Evolutionary conservation across 2,329 filamentous ascomycete species (phyloP).

Genomic region (Pseudogymnoascus sp.): DNA sequence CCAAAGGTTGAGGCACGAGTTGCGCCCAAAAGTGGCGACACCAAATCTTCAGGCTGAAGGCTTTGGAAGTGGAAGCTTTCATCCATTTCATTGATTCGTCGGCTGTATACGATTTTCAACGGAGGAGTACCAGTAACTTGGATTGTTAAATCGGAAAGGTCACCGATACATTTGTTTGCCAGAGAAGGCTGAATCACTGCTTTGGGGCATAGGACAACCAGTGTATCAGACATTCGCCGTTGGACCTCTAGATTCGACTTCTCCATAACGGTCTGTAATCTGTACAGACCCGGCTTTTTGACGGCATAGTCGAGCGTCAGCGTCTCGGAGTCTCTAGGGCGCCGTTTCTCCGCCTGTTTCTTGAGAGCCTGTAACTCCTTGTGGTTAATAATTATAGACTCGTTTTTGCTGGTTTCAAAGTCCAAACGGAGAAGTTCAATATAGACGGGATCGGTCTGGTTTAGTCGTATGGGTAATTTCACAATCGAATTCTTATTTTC

Average conservation of each 20-base stretch:
- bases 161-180: slow-evolving; percentile 69
- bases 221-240: slow-evolving; percentile 63
- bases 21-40: slow-evolving; percentile 64
- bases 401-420: slow-evolving; percentile 69
- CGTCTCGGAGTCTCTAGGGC: slow-evolving; percentile 51
- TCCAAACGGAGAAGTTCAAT: slow-evolving; percentile 87
- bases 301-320: slow-evolving; percentile 65
- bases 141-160: slow-evolving; percentile 76
- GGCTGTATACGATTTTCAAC: slow-evolving; percentile 85
- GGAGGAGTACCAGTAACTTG: slow-evolving; percentile 85
- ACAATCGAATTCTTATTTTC: slow-evolving; percentile 52
- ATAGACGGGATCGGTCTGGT: slow-evolving; percentile 79
- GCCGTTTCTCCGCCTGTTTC: slow-evolving; percentile 57
- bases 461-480: slow-evolving; percentile 79
- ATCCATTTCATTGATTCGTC: slow-evolving; percentile 74
- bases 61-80: slow-evolving; percentile 86
- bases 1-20: slow-evolving; percentile 50
- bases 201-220: slow-evolving; percentile 78
- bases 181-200: slow-evolving; percentile 61
- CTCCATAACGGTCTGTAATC: slow-evolving; percentile 76
- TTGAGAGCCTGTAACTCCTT: slow-evolving; percentile 69
- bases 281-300: slow-evolving; percentile 83
- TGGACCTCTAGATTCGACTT: slow-evolving; percentile 92
- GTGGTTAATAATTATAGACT: slow-evolving; percentile 66
- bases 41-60: slow-evolving; percentile 79